Evolutionary conservation across 768 basidiomycete species (phyloP).

Genomic region (Crepidotus variabilis): DNA sequence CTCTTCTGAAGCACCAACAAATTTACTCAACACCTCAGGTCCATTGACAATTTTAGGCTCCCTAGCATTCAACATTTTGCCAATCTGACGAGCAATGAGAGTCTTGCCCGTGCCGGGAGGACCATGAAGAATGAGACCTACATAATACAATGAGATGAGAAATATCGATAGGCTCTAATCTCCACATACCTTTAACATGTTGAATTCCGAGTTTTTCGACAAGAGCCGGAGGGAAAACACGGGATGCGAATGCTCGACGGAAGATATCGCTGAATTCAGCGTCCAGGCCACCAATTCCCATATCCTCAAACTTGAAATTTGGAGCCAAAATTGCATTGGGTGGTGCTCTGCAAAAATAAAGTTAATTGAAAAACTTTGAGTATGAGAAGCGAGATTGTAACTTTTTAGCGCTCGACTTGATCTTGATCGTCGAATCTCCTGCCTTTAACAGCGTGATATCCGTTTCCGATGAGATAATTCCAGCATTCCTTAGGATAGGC

Average conservation of each 20-base stretch:
- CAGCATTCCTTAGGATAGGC: constrained; percentile 36
- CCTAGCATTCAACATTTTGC: constrained; percentile 97
- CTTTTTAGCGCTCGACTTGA: constrained; percentile 92
- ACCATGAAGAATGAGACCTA: constrained; percentile 91
- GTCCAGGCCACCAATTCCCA: constrained; percentile 99
- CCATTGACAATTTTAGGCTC: constrained; percentile 99
- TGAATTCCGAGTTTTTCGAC: constrained; percentile 98
- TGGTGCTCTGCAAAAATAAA: constrained; percentile 54
- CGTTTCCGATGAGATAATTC: constrained; percentile 88
- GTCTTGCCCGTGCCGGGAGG: constrained; percentile 99
- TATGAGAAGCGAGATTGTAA: constrained; percentile 27
- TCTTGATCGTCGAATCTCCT: constrained; percentile 73
- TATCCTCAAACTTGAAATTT: constrained; percentile 99
- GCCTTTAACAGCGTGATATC: constrained; percentile 89
- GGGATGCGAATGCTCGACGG: constrained; percentile 95
- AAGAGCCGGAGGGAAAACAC: constrained; percentile 95
- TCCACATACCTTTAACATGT: constrained; percentile 83
- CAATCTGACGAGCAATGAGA: constrained; percentile 95
- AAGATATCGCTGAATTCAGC: constrained; percentile 95
- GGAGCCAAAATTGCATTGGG: constrained; percentile 95
- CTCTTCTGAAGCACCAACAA: constrained; percentile 95
- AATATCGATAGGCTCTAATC: background rate
- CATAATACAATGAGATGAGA: background rate
- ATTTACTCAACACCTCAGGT: constrained; percentile 96
- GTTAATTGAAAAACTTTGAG: constrained; percentile 1